These are phyloP conservation scores for Exophiala mesophila DNA, from an alignment of 2,329 filamentous ascomycete genomes.

Conservation along the genomic window DNA sequence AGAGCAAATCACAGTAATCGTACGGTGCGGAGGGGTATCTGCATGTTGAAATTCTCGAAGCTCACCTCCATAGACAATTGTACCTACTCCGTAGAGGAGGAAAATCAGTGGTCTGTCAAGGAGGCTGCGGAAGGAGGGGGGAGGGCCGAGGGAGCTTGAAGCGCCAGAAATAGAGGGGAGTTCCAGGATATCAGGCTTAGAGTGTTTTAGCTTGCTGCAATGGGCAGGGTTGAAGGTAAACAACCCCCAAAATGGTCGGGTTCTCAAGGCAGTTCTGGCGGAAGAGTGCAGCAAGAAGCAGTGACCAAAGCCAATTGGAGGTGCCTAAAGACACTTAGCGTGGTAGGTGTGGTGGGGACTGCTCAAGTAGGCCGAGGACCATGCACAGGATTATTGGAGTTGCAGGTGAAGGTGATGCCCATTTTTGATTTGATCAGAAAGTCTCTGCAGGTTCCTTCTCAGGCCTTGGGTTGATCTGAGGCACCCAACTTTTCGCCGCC, in stretches of 20 bases:
- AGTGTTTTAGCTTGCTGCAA: conserved; percentile 15
- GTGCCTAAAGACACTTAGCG: conserved; percentile 4
- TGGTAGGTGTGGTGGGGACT: conserved; percentile 1
- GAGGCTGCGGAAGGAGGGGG: too few relatives aligned
- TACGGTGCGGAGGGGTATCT: too few relatives aligned
- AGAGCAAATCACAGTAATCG: too few relatives aligned
- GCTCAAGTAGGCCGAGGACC: neutral
- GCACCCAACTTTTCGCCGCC: conserved; percentile 18
- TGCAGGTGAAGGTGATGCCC: conserved; percentile 1
- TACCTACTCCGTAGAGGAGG: too few relatives aligned
- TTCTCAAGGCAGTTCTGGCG: conserved; percentile 4
- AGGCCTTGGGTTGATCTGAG: conserved; percentile 14
- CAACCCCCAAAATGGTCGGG: conserved; percentile 4
- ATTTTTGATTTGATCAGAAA: neutral
- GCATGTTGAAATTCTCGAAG: too few relatives aligned
- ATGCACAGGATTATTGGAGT: neutral
- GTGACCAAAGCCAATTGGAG: conserved; percentile 7
- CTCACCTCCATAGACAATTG: too few relatives aligned
- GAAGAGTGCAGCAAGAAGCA: conserved; percentile 13
- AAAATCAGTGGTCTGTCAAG: too few relatives aligned
- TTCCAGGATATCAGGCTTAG: conserved; percentile 3
- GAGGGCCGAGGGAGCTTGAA: too few relatives aligned
- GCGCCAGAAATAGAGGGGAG: neutral
- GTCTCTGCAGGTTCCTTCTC: neutral
- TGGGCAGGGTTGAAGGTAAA: conserved; percentile 15